Conservation (phyloP, 139 green algal genomes). For the Chlorella sp. region DNA sequence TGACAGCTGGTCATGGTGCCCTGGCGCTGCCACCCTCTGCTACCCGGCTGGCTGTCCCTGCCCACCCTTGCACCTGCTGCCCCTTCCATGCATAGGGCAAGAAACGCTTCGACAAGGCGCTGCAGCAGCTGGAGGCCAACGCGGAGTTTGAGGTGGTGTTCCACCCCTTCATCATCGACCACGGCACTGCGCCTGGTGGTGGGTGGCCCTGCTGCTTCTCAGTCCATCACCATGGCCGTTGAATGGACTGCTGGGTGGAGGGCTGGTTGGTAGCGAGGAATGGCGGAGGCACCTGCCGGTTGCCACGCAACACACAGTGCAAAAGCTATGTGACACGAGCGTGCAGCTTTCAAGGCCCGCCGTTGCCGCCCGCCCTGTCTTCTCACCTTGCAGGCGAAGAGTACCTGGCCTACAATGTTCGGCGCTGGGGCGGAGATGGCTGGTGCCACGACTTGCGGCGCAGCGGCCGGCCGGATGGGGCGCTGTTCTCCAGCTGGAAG, state of each 20-base stretch:
- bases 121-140: background rate
- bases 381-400: constrained; percentile 4
- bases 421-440: constrained; percentile 9
- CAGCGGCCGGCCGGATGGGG: constrained; percentile 7
- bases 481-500: background rate
- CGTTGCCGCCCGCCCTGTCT: background rate
- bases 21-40: no score
- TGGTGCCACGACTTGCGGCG: background rate
- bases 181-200: background rate
- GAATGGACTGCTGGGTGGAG: no score
- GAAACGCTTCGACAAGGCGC: constrained; percentile 19
- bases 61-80: background rate
- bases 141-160: background rate
- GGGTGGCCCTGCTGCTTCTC: no score
- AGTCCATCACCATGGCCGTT: no score
- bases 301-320: no score
- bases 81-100: constrained; percentile 1
- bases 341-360: no score
- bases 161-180: constrained; percentile 6
- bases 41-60: no score
- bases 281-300: no score
- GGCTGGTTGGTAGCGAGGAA: no score
- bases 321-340: no score
- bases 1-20: no score
- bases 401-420: constrained; percentile 14